A percentile compares a stretch with the other conserved stretches of the same genome.
Evolutionary conservation across 139 green algal species (phyloP).

Genomic region (Coelastrella sp.): DNA sequence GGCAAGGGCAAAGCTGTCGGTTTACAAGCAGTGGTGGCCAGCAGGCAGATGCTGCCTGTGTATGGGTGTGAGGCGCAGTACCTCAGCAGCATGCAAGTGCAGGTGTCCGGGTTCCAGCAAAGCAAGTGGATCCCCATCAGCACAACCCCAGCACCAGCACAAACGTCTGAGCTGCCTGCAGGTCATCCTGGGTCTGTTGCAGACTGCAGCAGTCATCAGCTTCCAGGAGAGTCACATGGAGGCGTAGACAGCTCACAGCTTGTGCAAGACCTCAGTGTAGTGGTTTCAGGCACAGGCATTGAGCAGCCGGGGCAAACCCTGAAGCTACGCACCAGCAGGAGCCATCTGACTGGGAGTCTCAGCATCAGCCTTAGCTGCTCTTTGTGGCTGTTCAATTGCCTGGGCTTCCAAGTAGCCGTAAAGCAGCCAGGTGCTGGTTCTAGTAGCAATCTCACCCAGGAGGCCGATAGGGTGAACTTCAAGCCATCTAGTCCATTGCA

Average conservation of each 20-base stretch:
- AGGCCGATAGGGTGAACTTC: no score
- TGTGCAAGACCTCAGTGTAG: not conserved
- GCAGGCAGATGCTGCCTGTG: slow-evolving; percentile 24
- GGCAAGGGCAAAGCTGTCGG: slow-evolving; percentile 15
- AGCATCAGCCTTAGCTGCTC: slow-evolving; percentile 39
- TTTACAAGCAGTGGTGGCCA: slow-evolving; percentile 9
- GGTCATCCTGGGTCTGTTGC: no score
- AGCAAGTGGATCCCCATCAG: slow-evolving; percentile 47
- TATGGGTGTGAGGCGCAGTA: slow-evolving; percentile 17
- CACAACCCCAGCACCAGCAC: no score
- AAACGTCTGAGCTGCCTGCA: no score
- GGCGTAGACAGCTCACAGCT: slow-evolving; percentile 6
- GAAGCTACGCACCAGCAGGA: slow-evolving; percentile 5
- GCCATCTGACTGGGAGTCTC: not conserved
- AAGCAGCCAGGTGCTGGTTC: not conserved
- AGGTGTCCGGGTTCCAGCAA: slow-evolving; percentile 54
- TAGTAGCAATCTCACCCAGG: no score
- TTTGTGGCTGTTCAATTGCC: slow-evolving; percentile 53
- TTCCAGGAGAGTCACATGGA: no score
- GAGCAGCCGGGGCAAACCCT: slow-evolving; percentile 34
- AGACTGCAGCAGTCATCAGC: slow-evolving; percentile 34
- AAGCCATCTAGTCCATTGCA: not conserved
- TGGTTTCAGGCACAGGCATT: not conserved
- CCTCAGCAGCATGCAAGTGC: slow-evolving; percentile 42
- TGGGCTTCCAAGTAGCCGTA: slow-evolving; percentile 27